Evolutionary conservation across 1,284 basidiomycete species (phyloP), one percentile per base, ranked within the genome.

Genomic region (Peniophora sp.): DNA sequence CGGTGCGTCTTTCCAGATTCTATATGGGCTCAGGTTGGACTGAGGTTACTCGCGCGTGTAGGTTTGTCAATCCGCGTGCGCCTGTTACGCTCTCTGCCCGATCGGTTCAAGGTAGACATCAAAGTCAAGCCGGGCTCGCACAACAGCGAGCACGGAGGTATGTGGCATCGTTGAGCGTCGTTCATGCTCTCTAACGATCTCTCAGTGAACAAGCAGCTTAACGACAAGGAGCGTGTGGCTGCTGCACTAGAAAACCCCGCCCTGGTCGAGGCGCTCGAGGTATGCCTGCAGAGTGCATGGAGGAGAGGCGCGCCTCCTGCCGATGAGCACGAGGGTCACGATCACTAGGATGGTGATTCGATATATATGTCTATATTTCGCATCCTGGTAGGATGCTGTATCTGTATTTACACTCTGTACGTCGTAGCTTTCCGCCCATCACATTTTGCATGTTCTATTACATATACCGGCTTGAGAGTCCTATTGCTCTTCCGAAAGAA

Each of bases 161-260:
- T 44, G 79, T 60, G 14, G 12, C 23, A 50, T 17, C 8, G 15
- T 6, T 41, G 8, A 20, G 8, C 5, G 15, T 20, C 5, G 18
- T 20, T n/a, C n/a, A n/a, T 41, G 37, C 18, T 41, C n/a, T 5
- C 37, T 41, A 15, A 41, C 8, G 5, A 8, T 15, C 8, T 41
- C 20, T 5, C 55, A 92, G 95, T 98, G 32, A 99, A 99, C 73
- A 99, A 98, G 68, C 96, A 99, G 64, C 75, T 99, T 45, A 98
- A 99, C 63, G 96, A 99, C 71, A 99, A 99, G 69, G 96, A 99
- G 69, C 78, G 96, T 47, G 97, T 99, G 0, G 95, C 95, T 22
- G 97, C 97, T 9, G 97, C 96, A 0, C 74, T 99, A 35, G 96
- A 99, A 68, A 99, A 99, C 67, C 77, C 80, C 10, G 82, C 90